These are phyloP conservation scores for Taphrina sp. DNA, from an alignment of 1,139 yeast species.

Conservation along the genomic window DNA sequence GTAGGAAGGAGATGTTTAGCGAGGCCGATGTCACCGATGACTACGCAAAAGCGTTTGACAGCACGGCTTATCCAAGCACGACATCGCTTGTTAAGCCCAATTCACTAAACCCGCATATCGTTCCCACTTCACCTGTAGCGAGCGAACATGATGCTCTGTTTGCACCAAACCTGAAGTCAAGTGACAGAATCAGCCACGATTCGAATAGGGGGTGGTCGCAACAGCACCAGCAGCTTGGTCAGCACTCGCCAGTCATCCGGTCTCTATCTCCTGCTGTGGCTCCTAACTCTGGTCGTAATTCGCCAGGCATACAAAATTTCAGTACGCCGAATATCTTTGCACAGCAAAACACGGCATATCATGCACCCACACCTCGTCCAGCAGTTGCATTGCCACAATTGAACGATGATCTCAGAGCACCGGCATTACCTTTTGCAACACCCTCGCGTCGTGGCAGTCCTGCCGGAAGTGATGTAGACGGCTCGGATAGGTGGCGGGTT, in stretches of 20 bases:
- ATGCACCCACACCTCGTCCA: slow-evolving; percentile 8
- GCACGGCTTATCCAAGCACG: slow-evolving; percentile 19
- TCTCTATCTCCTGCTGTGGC: slow-evolving; percentile 12
- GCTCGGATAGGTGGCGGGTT: slow-evolving; percentile 27
- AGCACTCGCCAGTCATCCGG: slow-evolving; percentile 10
- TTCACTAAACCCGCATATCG: neutral
- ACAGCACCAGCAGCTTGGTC: neutral
- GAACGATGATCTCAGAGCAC: slow-evolving; percentile 18
- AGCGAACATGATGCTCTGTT: slow-evolving; percentile 31
- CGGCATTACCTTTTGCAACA: slow-evolving; percentile 20
- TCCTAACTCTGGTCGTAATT: neutral
- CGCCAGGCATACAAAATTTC: slow-evolving; percentile 7
- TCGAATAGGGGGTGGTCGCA: slow-evolving; percentile 1
- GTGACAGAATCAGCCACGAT: slow-evolving; percentile 10
- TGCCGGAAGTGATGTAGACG: slow-evolving; percentile 9
- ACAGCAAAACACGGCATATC: slow-evolving; percentile 16
- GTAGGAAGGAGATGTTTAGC: slow-evolving; percentile 26
- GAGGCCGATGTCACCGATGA: slow-evolving; percentile 24
- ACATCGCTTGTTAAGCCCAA: slow-evolving; percentile 18
- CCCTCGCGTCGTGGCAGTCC: slow-evolving; percentile 15
- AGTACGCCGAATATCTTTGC: slow-evolving; percentile 12
- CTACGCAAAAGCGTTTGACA: slow-evolving; percentile 12
- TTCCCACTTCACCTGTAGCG: slow-evolving; percentile 20
- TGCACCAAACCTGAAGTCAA: slow-evolving; percentile 20
- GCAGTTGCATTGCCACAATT: slow-evolving; percentile 14